These are phyloP conservation scores for Starmerella geochares DNA, from an alignment of 805 yeast genomes.

Conservation along the genomic window DNA sequence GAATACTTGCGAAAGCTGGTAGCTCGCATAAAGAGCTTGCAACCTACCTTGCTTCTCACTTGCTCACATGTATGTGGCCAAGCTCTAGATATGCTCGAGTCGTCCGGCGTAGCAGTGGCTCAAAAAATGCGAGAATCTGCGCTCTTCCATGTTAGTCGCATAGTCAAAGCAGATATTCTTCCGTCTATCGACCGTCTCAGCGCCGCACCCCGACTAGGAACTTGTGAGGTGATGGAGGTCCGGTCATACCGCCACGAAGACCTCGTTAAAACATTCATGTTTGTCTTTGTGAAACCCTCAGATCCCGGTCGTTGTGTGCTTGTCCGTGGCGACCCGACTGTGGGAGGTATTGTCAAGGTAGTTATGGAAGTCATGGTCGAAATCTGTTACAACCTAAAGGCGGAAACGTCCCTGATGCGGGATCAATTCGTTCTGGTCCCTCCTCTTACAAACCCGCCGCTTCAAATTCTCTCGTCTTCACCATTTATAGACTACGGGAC, in stretches of 20 bases:
- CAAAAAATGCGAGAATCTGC: constrained; percentile 73
- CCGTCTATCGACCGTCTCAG: constrained; percentile 79
- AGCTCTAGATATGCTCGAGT: constrained; percentile 61
- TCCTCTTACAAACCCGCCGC: constrained; percentile 26
- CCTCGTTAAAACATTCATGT: constrained; percentile 55
- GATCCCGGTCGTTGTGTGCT: constrained; percentile 75
- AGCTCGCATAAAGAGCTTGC: constrained; percentile 60
- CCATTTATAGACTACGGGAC: constrained; percentile 69
- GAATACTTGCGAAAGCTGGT: constrained; percentile 77
- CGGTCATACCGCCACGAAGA: constrained; percentile 51
- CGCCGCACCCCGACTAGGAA: constrained; percentile 59
- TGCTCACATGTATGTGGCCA: constrained; percentile 74
- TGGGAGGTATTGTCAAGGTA: constrained; percentile 58
- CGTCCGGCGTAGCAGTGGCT: constrained; percentile 71
- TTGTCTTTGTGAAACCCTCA: constrained; percentile 63
- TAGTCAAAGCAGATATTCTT: constrained; percentile 76
- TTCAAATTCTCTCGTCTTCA: constrained; percentile 56
- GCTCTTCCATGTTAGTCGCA: constrained; percentile 61
- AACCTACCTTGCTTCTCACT: constrained; percentile 68
- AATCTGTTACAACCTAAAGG: constrained; percentile 62
- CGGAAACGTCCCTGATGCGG: constrained; percentile 65
- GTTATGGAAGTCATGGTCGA: constrained; percentile 72
- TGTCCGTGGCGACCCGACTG: constrained; percentile 62
- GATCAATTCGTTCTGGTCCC: constrained; percentile 50
- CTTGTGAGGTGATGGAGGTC: constrained; percentile 62